Conservation (phyloP, 192 early-diverging fungal genomes). For the Umbelopsis sp. region DNA sequence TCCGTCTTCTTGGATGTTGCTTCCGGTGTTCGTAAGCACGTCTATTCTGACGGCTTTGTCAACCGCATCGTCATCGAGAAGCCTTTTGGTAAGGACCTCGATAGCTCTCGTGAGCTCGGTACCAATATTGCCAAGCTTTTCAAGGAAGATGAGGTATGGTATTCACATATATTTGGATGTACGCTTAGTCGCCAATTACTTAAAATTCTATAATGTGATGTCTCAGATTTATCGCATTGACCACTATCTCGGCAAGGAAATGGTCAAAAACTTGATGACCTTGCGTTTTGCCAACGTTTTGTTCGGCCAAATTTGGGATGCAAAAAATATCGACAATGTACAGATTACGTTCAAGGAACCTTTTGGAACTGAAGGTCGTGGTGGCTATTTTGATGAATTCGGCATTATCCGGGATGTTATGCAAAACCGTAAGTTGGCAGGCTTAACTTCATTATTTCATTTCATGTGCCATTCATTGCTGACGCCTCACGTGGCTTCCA, state of each 20-base stretch:
- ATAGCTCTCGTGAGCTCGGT: slow-evolving; percentile 75
- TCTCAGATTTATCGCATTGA: slow-evolving; percentile 94
- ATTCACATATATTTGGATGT: background rate
- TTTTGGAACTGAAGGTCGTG: slow-evolving; percentile 95
- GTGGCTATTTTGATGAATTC: slow-evolving; percentile 99
- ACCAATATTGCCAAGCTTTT: slow-evolving; percentile 76
- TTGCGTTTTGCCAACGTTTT: slow-evolving; percentile 95
- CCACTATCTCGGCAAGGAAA: slow-evolving; percentile 99
- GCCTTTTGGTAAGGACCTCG: slow-evolving; percentile 95
- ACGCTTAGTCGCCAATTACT: background rate
- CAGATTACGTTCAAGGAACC: slow-evolving; percentile 99
- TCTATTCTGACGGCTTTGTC: slow-evolving; percentile 63
- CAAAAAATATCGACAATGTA: slow-evolving; percentile 84
- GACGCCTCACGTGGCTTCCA: slow-evolving; percentile 14
- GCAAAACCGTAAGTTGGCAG: slow-evolving; percentile 70
- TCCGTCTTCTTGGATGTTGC: slow-evolving; percentile 92
- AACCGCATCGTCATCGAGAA: slow-evolving; percentile 97
- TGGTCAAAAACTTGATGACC: slow-evolving; percentile 97
- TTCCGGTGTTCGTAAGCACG: slow-evolving; percentile 67
- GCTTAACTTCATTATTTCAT: background rate
- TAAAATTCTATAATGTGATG: background rate
- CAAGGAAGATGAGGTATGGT: slow-evolving; percentile 82
- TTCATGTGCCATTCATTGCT: background rate
- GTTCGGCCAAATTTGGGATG: slow-evolving; percentile 92
- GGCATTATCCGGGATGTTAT: slow-evolving; percentile 98